phyloP scores from a whole-genome alignment of 2,329 filamentous ascomycete genomes.

The Diatrype stigma region DNA sequence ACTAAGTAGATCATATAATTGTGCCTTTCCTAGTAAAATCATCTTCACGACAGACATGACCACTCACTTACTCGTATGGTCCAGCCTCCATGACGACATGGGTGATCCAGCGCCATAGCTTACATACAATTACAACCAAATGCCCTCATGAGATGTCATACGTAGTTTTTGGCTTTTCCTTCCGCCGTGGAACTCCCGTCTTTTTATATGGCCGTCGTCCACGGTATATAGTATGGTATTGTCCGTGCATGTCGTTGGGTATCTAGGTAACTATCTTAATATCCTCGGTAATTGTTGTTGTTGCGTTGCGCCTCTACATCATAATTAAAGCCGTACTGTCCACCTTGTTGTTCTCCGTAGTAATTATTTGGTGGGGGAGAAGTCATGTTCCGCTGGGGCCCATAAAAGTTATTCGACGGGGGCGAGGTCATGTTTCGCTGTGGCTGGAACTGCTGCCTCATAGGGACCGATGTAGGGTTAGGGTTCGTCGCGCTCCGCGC shows the following conservation, averaged over 20 bases:
- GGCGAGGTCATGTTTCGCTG: constrained; percentile 45
- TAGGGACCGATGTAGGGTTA: constrained; percentile 19
- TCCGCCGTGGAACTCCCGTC: too few relatives aligned
- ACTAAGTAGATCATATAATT: too few relatives aligned
- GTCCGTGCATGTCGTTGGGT: too few relatives aligned
- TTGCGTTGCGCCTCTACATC: constrained; percentile 19
- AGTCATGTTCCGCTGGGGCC: constrained; percentile 43
- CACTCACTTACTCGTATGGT: too few relatives aligned
- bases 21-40: too few relatives aligned
- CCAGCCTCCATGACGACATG: too few relatives aligned
- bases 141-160: neutral
- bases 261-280: too few relatives aligned
- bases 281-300: constrained; percentile 13
- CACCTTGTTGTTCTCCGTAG: constrained; percentile 19
- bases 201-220: too few relatives aligned
- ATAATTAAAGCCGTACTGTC: constrained; percentile 25
- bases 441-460: constrained; percentile 30
- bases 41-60: too few relatives aligned
- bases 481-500: constrained; percentile 38
- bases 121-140: neutral
- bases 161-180: too few relatives aligned
- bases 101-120: too few relatives aligned
- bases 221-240: too few relatives aligned
- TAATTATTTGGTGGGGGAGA: constrained; percentile 31
- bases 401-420: constrained; percentile 24